phyloP scores from a whole-genome alignment of 2,329 filamentous ascomycete genomes.

The Fusarium musae region DNA sequence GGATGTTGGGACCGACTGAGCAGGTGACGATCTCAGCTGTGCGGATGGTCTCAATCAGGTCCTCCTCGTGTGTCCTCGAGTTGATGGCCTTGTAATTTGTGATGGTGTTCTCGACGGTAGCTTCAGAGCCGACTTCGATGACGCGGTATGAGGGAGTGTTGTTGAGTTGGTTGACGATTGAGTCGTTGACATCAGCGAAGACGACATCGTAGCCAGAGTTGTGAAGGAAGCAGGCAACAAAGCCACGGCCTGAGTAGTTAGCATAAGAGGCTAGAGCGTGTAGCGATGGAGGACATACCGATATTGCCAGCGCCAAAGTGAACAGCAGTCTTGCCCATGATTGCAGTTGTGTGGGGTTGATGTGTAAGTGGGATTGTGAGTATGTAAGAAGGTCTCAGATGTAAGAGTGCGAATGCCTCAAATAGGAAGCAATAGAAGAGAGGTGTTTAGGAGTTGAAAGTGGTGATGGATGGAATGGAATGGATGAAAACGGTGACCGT shows the following conservation, averaged over 20 bases:
- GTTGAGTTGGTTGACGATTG: slow-evolving; percentile 83
- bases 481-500: slow-evolving; percentile 34
- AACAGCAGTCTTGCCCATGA: slow-evolving; percentile 73
- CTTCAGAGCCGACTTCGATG: slow-evolving; percentile 89
- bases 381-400: neutral
- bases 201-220: slow-evolving; percentile 95
- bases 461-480: neutral
- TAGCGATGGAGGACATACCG: slow-evolving; percentile 57
- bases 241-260: slow-evolving; percentile 69
- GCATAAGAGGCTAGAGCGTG: neutral
- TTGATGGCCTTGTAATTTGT: slow-evolving; percentile 98
- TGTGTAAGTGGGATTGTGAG: slow-evolving; percentile 17
- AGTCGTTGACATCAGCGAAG: slow-evolving; percentile 93
- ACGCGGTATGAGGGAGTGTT: slow-evolving; percentile 83
- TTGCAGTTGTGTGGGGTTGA: slow-evolving; percentile 35
- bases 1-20: slow-evolving; percentile 94
- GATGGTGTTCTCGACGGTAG: slow-evolving; percentile 83
- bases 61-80: slow-evolving; percentile 84
- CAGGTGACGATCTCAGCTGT: slow-evolving; percentile 94
- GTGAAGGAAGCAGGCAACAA: slow-evolving; percentile 91
- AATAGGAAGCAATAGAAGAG: neutral
- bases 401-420: neutral
- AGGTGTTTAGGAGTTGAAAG: neutral
- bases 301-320: slow-evolving; percentile 92
- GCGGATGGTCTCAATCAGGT: slow-evolving; percentile 85